phyloP scores from a whole-genome alignment of 2,329 filamentous ascomycete genomes.

The Fonsecaea multimorphosa region DNA sequence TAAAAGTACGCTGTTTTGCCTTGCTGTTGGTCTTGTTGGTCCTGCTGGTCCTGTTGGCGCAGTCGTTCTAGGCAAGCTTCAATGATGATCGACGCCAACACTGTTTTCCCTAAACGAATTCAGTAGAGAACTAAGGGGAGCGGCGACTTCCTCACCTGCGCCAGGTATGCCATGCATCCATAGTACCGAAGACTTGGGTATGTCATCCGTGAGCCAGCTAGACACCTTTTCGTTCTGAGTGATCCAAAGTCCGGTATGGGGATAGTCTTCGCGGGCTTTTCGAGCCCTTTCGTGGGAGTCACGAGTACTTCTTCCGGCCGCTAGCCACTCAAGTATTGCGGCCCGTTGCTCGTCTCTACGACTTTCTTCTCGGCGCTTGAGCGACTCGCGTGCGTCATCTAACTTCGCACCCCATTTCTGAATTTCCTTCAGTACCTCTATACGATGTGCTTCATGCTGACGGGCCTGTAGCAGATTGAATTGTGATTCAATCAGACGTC shows the following conservation, averaged over 20 bases:
- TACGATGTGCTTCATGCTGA: conserved; percentile 22
- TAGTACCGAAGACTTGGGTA: conserved; percentile 16
- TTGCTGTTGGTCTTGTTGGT: no score
- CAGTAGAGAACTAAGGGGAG: conserved; percentile 36
- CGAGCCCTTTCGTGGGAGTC: conserved; percentile 16
- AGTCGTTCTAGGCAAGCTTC: conserved; percentile 42
- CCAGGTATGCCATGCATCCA: conserved; percentile 41
- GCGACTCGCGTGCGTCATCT: neutral
- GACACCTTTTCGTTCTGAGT: conserved; percentile 7
- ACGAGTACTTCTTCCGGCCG: neutral
- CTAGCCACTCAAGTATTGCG: neutral
- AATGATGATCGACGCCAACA: conserved; percentile 50
- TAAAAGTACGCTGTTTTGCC: conserved; percentile 50
- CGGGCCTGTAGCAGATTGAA: conserved; percentile 36
- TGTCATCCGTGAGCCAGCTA: conserved; percentile 36
- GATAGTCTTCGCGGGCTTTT: conserved; percentile 27
- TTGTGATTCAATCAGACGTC: conserved; percentile 37
- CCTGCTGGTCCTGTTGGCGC: no score
- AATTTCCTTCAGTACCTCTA: conserved; percentile 4
- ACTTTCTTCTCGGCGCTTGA: neutral
- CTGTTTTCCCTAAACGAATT: conserved; percentile 45
- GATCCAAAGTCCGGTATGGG: conserved; percentile 39
- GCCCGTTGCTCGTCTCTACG: neutral
- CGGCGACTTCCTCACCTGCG: conserved; percentile 37
- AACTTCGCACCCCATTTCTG: neutral